These are phyloP conservation scores for Pseudopyricularia cyperi DNA, from an alignment of 2,329 filamentous ascomycete species.

Conservation along the genomic window DNA sequence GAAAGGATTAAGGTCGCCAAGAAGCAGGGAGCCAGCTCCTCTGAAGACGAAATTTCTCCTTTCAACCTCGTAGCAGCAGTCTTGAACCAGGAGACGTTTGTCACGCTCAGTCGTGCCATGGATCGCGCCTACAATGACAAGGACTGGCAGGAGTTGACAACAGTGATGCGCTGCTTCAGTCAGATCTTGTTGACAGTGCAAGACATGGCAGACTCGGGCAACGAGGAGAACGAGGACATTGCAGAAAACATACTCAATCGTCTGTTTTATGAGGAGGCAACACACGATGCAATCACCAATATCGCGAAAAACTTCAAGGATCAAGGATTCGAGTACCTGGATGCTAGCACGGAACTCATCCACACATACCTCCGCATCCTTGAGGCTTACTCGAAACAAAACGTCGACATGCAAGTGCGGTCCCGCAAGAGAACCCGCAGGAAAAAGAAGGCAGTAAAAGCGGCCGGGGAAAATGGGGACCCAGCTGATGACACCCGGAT, in stretches of 20 bases:
- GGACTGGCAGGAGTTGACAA: conserved; percentile 74
- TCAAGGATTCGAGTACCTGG: conserved; percentile 86
- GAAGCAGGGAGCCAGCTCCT: conserved; percentile 16
- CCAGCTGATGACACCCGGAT: conserved; percentile 37
- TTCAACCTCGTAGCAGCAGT: conserved; percentile 84
- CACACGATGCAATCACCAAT: conserved; percentile 73
- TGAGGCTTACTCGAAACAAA: conserved; percentile 89
- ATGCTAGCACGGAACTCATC: conserved; percentile 78
- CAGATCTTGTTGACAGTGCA: conserved; percentile 88
- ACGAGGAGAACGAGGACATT: conserved; percentile 94
- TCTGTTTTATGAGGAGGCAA: conserved; percentile 96
- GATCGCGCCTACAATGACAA: conserved; percentile 69
- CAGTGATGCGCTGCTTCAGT: conserved; percentile 87
- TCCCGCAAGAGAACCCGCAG: conserved; percentile 61
- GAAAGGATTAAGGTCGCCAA: conserved; percentile 51
- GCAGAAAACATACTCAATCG: conserved; percentile 93
- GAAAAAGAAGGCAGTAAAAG: conserved; percentile 54
- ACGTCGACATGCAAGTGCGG: conserved; percentile 83
- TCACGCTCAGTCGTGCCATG: conserved; percentile 74
- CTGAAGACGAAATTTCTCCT: conserved; percentile 48
- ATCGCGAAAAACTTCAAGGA: conserved; percentile 82
- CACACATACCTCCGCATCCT: conserved; percentile 88
- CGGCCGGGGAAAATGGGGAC: conserved; percentile 16
- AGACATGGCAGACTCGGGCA: conserved; percentile 72
- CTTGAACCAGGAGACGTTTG: conserved; percentile 88